These are phyloP conservation scores for Populus tremula DNA, from an alignment of 345 rosid species.

Conservation along the genomic window DNA sequence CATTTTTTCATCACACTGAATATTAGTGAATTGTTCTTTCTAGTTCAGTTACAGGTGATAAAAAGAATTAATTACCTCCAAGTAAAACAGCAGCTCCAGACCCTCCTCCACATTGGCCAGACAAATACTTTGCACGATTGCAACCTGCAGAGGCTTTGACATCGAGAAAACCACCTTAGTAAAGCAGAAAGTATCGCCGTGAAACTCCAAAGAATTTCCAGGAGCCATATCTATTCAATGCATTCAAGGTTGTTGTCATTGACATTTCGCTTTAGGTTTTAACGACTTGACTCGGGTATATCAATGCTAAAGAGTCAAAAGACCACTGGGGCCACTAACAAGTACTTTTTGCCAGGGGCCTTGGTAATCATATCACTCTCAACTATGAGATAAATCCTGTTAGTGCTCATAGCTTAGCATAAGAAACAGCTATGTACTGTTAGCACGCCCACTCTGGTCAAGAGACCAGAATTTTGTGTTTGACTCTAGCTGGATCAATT, in stretches of 20 bases:
- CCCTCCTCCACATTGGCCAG: constrained; percentile 55
- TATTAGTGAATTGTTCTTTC: not conserved
- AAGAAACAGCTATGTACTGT: too few species aligned
- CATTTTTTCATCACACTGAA: not conserved
- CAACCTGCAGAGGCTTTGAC: constrained; percentile 34
- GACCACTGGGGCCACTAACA: too few species aligned
- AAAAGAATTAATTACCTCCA: constrained; percentile 41
- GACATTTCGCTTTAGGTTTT: not conserved
- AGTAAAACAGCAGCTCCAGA: constrained; percentile 29
- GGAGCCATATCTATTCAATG: not conserved
- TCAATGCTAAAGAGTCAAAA: too few species aligned
- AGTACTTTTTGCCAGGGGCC: too few species aligned
- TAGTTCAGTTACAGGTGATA: not conserved
- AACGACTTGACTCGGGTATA: too few species aligned
- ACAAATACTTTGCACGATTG: constrained; percentile 32
- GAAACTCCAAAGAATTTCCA: not conserved
- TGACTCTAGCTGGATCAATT: too few species aligned
- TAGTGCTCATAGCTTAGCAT: too few species aligned
- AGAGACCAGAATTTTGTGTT: too few species aligned
- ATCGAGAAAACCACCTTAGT: not conserved
- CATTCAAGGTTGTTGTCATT: not conserved
- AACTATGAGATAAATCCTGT: too few species aligned
- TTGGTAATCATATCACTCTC: too few species aligned
- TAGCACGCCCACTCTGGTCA: too few species aligned
- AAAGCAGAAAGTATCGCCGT: not conserved